Conservation (phyloP, 306 rosid species). For the Senna tora region DNA sequence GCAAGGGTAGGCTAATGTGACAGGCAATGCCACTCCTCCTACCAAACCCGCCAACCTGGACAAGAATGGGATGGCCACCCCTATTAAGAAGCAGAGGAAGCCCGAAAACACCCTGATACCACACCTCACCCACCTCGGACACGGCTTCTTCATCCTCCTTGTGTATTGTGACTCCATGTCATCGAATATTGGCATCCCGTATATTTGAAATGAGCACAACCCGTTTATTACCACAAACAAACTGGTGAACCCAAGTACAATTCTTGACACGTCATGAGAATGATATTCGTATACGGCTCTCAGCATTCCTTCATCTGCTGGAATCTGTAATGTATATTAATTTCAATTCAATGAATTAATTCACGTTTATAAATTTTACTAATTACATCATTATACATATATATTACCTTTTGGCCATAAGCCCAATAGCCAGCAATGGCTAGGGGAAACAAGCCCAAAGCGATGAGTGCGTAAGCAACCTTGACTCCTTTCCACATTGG, state of each 20-base stretch:
- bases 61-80: constrained; percentile 55
- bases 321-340: constrained; percentile 41
- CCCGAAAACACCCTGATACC: constrained; percentile 44
- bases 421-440: constrained; percentile 66
- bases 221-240: constrained; percentile 49
- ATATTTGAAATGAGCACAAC: constrained; percentile 57
- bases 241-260: constrained; percentile 43
- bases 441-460: constrained; percentile 55
- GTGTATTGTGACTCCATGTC: constrained; percentile 57
- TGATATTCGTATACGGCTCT: constrained; percentile 48
- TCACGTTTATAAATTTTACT: too few relatives aligned
- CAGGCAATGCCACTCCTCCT: constrained; percentile 54
- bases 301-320: constrained; percentile 53
- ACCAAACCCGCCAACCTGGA: constrained; percentile 52
- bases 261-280: constrained; percentile 50
- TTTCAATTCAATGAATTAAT: too few relatives aligned
- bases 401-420: too few relatives aligned
- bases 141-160: constrained; percentile 45
- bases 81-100: constrained; percentile 43
- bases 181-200: constrained; percentile 60
- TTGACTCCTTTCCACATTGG: constrained; percentile 66
- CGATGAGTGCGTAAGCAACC: constrained; percentile 50
- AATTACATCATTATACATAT: too few relatives aligned
- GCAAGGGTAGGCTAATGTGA: constrained; percentile 55
- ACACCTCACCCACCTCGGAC: constrained; percentile 57